These are phyloP conservation scores for Trichoderma hamatum DNA, from an alignment of 2,329 filamentous ascomycete species.

Conservation along the genomic window DNA sequence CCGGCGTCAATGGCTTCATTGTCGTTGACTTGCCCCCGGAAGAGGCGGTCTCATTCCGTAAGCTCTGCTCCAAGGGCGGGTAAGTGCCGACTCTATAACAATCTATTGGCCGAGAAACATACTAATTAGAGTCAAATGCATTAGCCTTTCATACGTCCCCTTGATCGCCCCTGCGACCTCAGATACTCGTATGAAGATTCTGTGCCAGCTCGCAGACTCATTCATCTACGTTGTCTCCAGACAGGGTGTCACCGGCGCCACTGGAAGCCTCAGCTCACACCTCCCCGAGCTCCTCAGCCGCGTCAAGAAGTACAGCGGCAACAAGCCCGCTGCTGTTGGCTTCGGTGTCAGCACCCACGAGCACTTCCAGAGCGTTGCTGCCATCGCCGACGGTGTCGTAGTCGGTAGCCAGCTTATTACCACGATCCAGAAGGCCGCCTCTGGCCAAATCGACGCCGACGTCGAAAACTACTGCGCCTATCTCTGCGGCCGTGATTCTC, in stretches of 20 bases:
- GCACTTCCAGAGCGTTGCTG: constrained; percentile 84
- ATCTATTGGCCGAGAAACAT: neutral
- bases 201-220: constrained; percentile 95
- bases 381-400: constrained; percentile 89
- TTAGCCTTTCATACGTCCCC: constrained; percentile 89
- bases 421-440: constrained; percentile 56
- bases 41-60: constrained; percentile 90
- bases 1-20: constrained; percentile 94
- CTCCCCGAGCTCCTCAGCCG: constrained; percentile 80
- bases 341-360: constrained; percentile 96
- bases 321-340: constrained; percentile 87
- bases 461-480: constrained; percentile 87
- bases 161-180: constrained; percentile 93
- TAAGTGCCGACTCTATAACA: constrained; percentile 44
- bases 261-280: constrained; percentile 77
- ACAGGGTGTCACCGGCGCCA: constrained; percentile 94
- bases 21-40: constrained; percentile 94
- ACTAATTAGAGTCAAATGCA: constrained; percentile 4
- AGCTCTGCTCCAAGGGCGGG: constrained; percentile 77
- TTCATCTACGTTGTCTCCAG: constrained; percentile 99
- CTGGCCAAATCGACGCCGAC: constrained; percentile 56
- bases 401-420: constrained; percentile 96
- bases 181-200: constrained; percentile 88
- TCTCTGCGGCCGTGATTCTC: constrained; percentile 54
- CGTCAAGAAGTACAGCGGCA: constrained; percentile 90